phyloP scores from a whole-genome alignment of 306 rosid species.

The Argentina anserina region DNA sequence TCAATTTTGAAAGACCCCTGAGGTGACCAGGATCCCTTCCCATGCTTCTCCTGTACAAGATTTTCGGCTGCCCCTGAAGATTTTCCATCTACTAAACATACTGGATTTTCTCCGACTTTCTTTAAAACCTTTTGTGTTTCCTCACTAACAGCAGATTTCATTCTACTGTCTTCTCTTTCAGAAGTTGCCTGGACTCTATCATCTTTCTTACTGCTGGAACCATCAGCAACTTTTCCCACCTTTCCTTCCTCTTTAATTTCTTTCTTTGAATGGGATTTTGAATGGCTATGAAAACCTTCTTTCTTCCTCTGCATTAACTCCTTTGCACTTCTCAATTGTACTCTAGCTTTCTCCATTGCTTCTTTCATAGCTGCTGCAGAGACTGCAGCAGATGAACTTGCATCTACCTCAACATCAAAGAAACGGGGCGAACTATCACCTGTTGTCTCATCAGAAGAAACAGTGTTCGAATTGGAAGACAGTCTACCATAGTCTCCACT shows the following conservation, averaged over 20 bases:
- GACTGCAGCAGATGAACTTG: constrained; percentile 68
- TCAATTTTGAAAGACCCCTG: constrained; percentile 47
- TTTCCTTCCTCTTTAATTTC: constrained; percentile 39
- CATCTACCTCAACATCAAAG: constrained; percentile 85
- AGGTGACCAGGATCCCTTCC: constrained; percentile 45
- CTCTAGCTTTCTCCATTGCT: constrained; percentile 57
- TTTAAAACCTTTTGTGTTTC: constrained; percentile 51
- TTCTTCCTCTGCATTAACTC: constrained; percentile 61
- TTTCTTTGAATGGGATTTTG: constrained; percentile 33
- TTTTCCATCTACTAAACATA: constrained; percentile 34
- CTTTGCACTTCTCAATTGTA: constrained; percentile 52
- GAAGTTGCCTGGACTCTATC: constrained; percentile 33
- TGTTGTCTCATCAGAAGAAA: constrained; percentile 44
- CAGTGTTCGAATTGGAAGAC: constrained; percentile 29
- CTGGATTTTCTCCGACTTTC: constrained; percentile 37
- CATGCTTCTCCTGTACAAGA: constrained; percentile 30
- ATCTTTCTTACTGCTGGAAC: constrained; percentile 35
- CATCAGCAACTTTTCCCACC: constrained; percentile 26
- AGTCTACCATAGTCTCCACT: constrained; percentile 38
- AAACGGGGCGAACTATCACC: constrained; percentile 60
- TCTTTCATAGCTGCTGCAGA: constrained; percentile 70
- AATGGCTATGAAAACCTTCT: constrained; percentile 39
- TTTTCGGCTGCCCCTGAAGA: constrained; percentile 24
- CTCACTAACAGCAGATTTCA: constrained; percentile 33
- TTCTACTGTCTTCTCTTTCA: constrained; percentile 35